Percentiles rank a stretch among this genome's conserved stretches.
These are phyloP conservation scores for Neonectria coccinea DNA, from an alignment of 2,329 filamentous ascomycete genomes.

Conservation along the genomic window DNA sequence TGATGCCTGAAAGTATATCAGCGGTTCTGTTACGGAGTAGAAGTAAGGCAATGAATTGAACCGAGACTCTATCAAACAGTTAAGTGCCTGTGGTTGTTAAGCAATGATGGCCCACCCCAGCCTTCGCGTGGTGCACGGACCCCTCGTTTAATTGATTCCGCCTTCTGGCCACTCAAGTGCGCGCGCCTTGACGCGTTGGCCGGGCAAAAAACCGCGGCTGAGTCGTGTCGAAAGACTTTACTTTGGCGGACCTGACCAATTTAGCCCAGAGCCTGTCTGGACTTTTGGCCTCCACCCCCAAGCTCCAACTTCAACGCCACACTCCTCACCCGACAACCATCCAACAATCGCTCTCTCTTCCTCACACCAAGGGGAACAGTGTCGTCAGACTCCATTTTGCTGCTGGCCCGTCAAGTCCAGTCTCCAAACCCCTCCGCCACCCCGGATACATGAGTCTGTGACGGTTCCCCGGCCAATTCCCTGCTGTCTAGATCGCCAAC, in stretches of 20 bases:
- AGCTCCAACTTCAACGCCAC: slow-evolving; percentile 26
- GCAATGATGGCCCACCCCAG: too few relatives aligned
- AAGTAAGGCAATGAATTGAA: too few relatives aligned
- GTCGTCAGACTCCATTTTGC: slow-evolving; percentile 4
- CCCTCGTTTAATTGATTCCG: slow-evolving; percentile 44
- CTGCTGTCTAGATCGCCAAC: slow-evolving; percentile 55
- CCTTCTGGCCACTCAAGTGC: slow-evolving; percentile 30
- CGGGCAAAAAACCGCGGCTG: slow-evolving; percentile 38
- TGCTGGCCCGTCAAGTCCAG: slow-evolving; percentile 16
- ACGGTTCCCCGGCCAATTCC: slow-evolving; percentile 43
- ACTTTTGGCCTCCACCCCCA: slow-evolving; percentile 18
- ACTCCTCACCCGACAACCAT: slow-evolving; percentile 13
- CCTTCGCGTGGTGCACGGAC: slow-evolving; percentile 34
- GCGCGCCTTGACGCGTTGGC: slow-evolving; percentile 41
- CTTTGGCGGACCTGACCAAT: slow-evolving; percentile 17
- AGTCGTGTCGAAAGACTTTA: slow-evolving; percentile 33
- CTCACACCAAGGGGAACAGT: not conserved
- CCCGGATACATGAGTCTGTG: slow-evolving; percentile 40
- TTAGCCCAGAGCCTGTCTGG: slow-evolving; percentile 24
- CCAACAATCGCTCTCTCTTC: not conserved
- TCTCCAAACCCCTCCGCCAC: slow-evolving; percentile 7
- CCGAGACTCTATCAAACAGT: too few relatives aligned
- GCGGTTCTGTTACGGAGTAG: too few relatives aligned
- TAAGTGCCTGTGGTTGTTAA: too few relatives aligned
- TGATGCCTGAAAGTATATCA: too few relatives aligned